phyloP scores from a whole-genome alignment of 2,329 filamentous ascomycete genomes.

The Colletotrichum orbiculare region DNA sequence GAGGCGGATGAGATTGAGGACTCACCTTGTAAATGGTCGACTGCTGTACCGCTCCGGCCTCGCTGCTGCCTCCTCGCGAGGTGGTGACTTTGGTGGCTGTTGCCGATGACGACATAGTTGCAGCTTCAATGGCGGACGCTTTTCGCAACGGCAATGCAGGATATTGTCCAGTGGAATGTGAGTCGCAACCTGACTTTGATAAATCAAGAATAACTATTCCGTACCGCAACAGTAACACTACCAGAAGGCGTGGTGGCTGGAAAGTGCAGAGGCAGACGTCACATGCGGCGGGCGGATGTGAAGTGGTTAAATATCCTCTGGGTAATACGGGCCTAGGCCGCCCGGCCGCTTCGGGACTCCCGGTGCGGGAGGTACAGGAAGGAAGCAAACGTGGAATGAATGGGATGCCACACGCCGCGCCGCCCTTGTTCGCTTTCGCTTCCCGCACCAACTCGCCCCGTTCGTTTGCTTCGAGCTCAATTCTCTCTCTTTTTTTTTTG shows the following conservation, averaged over 20 bases:
- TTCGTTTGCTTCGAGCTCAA: not conserved
- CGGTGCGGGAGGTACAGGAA: conserved; percentile 6
- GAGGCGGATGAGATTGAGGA: conserved; percentile 1
- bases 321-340: not conserved
- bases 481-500: not conserved
- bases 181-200: too few relatives aligned
- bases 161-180: too few relatives aligned
- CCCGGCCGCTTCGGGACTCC: conserved; percentile 16
- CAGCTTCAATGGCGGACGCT: not conserved
- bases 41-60: conserved; percentile 31
- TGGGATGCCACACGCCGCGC: not conserved
- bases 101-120: conserved; percentile 37
- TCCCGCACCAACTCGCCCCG: not conserved
- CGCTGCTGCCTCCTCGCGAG: conserved; percentile 25
- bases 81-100: conserved; percentile 34
- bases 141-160: too few relatives aligned
- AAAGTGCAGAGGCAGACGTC: not conserved
- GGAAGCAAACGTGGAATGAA: too few relatives aligned
- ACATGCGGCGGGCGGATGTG: conserved; percentile 16
- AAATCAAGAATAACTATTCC: too few relatives aligned
- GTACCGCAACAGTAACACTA: too few relatives aligned
- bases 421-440: conserved; percentile 1
- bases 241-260: too few relatives aligned
- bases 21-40: conserved; percentile 41
- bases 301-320: conserved; percentile 19